Evolutionary conservation across 1,284 basidiomycete genomes (phyloP), one percentile per base, ranked within the genome.

Genomic region (Puccinia coronata): DNA sequence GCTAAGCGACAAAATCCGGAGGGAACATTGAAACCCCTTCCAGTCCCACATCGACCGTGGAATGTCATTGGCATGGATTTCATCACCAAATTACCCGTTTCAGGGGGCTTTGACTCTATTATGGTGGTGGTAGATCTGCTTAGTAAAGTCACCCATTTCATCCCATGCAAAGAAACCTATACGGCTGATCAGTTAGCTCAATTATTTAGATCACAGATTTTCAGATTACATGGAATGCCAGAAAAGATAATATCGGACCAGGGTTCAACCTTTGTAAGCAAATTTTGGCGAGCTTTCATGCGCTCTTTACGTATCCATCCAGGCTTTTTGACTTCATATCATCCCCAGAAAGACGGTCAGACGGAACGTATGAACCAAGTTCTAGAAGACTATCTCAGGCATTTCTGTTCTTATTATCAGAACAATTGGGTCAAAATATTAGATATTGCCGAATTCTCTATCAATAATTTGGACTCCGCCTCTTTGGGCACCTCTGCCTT

Each of bases 1-100:
- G 34, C 78, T 8, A 82, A 83, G 9, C 82, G 83, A 0, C 86
- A 86, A 75, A 84, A 84, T 41, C 86, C 86, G 1, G 87, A 87
- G 79, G 87, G 88, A n/a, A 25, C 25, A 28, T 25, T 57, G 55
- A 28, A n/a, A 6, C 14, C 55, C 1, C 11, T 57, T 5, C 55
- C 8, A 28, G 14, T 9, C 55, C 55, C 16, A 57, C 43, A n/a
- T n/a, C 5, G 61, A 25, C 65, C 28, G 81, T 36, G 51, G 55
- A 55, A 23, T 67, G 28, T 1, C 20, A 47, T 63, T 20, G 16
- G 47, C 23, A 23, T 25, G 72, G 72, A 53, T 23, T 78, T 57
- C 76, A 82, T 78, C 43, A 43, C 43, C 80, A 69, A 73, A 71
- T 55, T 82, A 69, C 31, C 31, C 6, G 20, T 59, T 59, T 59